phyloP scores from a whole-genome alignment of 2,329 filamentous ascomycete genomes.

The Ophiostoma triangulosporum region DNA sequence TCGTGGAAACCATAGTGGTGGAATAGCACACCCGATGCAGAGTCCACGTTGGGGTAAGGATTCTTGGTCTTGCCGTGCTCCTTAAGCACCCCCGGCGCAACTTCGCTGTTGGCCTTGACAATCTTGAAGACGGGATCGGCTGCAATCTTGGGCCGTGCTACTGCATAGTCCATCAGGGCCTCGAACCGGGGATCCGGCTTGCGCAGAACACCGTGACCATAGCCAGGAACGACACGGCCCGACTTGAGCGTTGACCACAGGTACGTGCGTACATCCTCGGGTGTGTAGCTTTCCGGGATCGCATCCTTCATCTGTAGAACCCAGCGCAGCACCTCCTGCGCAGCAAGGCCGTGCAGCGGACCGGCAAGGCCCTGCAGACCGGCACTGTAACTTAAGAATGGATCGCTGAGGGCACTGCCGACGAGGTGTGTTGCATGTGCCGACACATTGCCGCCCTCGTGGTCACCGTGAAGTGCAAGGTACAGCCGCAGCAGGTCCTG shows the following conservation, averaged over 20 bases:
- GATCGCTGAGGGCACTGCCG: slow-evolving; percentile 84
- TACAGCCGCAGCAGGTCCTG: slow-evolving; percentile 91
- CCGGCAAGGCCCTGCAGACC: slow-evolving; percentile 90
- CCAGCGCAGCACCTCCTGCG: slow-evolving; percentile 94
- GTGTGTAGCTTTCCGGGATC: slow-evolving; percentile 65
- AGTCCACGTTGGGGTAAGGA: slow-evolving; percentile 94
- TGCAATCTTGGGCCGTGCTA: slow-evolving; percentile 70
- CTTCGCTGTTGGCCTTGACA: slow-evolving; percentile 82
- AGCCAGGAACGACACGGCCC: slow-evolving; percentile 86
- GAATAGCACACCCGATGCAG: slow-evolving; percentile 85
- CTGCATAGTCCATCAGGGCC: slow-evolving; percentile 91
- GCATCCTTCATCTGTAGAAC: slow-evolving; percentile 88
- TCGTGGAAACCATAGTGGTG: slow-evolving; percentile 97
- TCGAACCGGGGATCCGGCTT: slow-evolving; percentile 96
- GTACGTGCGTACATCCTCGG: slow-evolving; percentile 75
- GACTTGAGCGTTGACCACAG: slow-evolving; percentile 89
- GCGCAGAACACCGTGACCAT: slow-evolving; percentile 88
- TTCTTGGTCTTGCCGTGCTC: slow-evolving; percentile 98
- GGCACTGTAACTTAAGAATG: slow-evolving; percentile 91
- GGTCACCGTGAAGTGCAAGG: slow-evolving; percentile 90
- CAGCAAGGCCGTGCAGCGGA: slow-evolving; percentile 81
- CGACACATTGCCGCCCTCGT: slow-evolving; percentile 96
- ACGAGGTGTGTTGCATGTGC: slow-evolving; percentile 92
- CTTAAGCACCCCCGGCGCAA: slow-evolving; percentile 79
- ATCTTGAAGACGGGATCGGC: slow-evolving; percentile 84